Evolutionary conservation across 2,329 filamentous ascomycete species (phyloP).

Genomic region (Coniochaeta prunicola): DNA sequence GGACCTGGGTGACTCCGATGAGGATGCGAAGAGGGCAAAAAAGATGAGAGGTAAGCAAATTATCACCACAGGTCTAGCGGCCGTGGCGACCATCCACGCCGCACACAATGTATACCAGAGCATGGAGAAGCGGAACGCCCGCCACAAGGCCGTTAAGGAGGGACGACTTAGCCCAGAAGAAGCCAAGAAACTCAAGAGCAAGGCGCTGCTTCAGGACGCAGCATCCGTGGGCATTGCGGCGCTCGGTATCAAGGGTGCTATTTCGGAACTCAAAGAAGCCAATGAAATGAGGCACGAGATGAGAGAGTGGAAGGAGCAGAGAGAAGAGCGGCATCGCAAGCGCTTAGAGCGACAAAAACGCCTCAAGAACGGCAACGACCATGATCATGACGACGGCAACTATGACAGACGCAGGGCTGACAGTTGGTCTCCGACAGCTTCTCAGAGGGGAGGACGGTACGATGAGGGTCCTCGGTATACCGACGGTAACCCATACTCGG

Average conservation of each 20-base stretch:
- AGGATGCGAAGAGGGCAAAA: constrained; percentile 44
- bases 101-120: constrained; percentile 51
- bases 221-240: constrained; percentile 53
- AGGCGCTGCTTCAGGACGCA: constrained; percentile 49
- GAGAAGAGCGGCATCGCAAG: constrained; percentile 40
- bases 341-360: constrained; percentile 18
- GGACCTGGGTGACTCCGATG: constrained; percentile 50
- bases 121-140: constrained; percentile 47
- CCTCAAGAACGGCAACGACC: constrained; percentile 15
- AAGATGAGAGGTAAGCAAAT: constrained; percentile 58
- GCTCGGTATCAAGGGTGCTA: constrained; percentile 48
- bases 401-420: constrained; percentile 28
- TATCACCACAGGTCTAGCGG: constrained; percentile 47
- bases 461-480: constrained; percentile 37
- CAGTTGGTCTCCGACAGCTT: constrained; percentile 35
- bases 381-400: constrained; percentile 8
- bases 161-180: constrained; percentile 43
- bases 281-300: constrained; percentile 41
- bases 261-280: constrained; percentile 49
- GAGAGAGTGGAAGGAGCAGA: constrained; percentile 42
- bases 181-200: constrained; percentile 50
- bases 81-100: constrained; percentile 54
- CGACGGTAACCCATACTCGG: constrained; percentile 39
- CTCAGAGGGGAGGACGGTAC: constrained; percentile 25
- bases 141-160: constrained; percentile 46